Base-by-base conservation (phyloP, 2,329 filamentous ascomycete species). In the Cladobotryum mycophilum region DNA sequence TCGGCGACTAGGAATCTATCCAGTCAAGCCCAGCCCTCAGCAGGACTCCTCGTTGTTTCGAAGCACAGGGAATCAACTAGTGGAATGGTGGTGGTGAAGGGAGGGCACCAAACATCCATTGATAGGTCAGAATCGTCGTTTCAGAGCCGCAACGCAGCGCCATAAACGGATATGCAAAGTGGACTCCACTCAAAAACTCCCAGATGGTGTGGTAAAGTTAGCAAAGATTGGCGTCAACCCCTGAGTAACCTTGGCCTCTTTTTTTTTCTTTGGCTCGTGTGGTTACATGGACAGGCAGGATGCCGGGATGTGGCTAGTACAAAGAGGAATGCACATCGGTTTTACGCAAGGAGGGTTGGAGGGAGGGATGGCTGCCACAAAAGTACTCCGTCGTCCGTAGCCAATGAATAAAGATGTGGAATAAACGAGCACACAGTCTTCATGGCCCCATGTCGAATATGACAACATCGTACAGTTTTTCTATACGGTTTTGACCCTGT, bases 51-150 rank as follows among this genome's bases (percentile, higher is more conserved):
- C 11, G 45, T 30, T 33, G 48, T 56, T 56, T 56, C 49, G 52
- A 54, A 46, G 51, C 53, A 47, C 36, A 43, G 51, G 42, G 47
- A 38, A 47, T 45, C 38, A 36, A 30, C 34, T 42, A 43, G 42
- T 45, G 25, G 50, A 22, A 41, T 36, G 45, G 52, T 17, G 47
- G 38, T 43, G 37, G 18, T 36, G 41, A 54, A 51, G 54, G 54
- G 54, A 54, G 49, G 45, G 36, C 40, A 25, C 30, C 30, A 33
- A 46, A 20, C 17, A 41, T 8, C 47, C 37, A 20, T 22, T 55
- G 53, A 57, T 57, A 54, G 53, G 53, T 48, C 40, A 17, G 44
- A 30, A 17, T 40, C 41, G 20, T 30, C 11, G 55, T 56, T 56
- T 56, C 55, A 56, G 45, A 41, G 49, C 51, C 48, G 43, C 47